These are phyloP conservation scores for Fraxinus albicans DNA, from an alignment of 305 asterid genomes.

Conservation along the genomic window DNA sequence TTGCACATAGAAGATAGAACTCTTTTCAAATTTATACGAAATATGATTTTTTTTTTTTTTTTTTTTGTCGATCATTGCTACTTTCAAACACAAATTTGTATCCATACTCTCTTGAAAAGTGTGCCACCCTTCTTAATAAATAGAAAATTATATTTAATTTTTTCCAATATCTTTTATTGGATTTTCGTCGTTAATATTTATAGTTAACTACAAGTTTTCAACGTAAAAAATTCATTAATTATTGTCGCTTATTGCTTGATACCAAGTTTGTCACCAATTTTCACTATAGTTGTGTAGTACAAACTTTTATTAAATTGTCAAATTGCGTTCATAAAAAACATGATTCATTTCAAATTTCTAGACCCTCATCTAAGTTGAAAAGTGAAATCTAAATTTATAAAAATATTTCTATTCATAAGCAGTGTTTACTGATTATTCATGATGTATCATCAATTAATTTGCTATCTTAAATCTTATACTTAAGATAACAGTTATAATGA, in stretches of 20 bases:
- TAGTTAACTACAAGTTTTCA: not conserved
- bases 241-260: not conserved
- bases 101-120: not conserved
- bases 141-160: not conserved
- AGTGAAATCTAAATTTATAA: not conserved
- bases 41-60: not conserved
- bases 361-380: not conserved
- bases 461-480: not conserved
- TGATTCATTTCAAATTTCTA: not conserved
- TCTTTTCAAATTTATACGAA: not conserved
- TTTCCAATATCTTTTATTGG: not conserved
- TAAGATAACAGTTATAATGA: not conserved
- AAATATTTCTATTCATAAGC: not conserved
- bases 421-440: not conserved
- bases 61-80: not conserved
- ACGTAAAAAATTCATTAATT: not conserved
- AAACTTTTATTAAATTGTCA: not conserved
- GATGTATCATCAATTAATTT: not conserved
- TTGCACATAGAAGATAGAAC: not conserved
- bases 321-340: not conserved
- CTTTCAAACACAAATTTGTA: not conserved
- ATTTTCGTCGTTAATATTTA: not conserved
- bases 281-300: not conserved
- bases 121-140: not conserved
- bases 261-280: not conserved